phyloP scores from a whole-genome alignment of 177 flowering plant genomes.

The Vitis hybrid region DNA sequence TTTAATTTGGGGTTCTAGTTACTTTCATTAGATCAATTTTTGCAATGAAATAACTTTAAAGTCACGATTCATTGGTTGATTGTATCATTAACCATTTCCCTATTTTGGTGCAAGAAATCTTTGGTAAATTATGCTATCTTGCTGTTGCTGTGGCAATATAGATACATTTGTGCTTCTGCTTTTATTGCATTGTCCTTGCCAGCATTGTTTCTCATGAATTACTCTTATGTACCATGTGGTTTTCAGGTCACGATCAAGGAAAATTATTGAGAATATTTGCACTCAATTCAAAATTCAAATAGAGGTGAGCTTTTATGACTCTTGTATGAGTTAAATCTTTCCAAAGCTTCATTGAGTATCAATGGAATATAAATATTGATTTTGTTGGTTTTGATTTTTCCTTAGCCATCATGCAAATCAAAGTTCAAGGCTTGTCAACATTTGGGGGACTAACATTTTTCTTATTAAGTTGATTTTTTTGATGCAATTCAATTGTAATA shows the following conservation, averaged over 20 bases:
- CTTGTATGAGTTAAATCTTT: background rate
- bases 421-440: background rate
- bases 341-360: background rate
- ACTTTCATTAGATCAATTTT: no score
- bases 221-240: conserved; percentile 1
- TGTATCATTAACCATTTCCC: background rate
- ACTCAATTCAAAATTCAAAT: conserved; percentile 65
- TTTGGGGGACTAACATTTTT: background rate
- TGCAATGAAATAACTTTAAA: no score
- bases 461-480: background rate
- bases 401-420: background rate
- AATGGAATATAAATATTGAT: background rate
- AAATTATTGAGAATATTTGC: conserved; percentile 56
- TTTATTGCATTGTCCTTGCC: background rate
- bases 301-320: conserved; percentile 43
- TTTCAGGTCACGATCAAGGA: conserved; percentile 60
- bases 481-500: background rate
- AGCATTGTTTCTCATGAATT: background rate
- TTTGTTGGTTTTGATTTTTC: background rate
- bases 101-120: background rate
- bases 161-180: background rate
- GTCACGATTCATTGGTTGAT: no score
- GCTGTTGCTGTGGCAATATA: background rate
- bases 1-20: no score
- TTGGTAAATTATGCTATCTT: background rate